Percentiles rank a stretch among this genome's conserved stretches.
phyloP scores from a whole-genome alignment of 208 protist species.

The Crithidia acanthocephali region DNA sequence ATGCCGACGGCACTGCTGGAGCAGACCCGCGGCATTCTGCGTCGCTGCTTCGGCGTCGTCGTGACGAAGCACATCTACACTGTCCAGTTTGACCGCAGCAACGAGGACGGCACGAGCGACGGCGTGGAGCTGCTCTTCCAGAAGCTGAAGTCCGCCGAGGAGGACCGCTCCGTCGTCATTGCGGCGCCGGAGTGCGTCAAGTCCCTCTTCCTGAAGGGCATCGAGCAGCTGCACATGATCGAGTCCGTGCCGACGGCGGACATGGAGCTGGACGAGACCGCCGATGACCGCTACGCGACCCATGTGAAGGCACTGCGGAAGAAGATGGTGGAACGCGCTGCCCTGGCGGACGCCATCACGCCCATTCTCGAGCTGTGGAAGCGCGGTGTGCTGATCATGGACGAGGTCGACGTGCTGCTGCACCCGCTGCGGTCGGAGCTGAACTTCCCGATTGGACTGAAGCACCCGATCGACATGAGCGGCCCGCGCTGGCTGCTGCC shows the following conservation, averaged over 20 bases:
- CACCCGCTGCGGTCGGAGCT: conserved; percentile 96
- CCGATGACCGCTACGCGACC: conserved; percentile 43
- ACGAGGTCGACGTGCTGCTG: conserved; percentile 95
- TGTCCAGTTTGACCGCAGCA: conserved; percentile 79
- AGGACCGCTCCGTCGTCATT: conserved; percentile 79
- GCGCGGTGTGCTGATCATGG: conserved; percentile 92
- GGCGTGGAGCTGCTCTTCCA: conserved; percentile 53
- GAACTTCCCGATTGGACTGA: conserved; percentile 96
- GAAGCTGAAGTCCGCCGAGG: conserved; percentile 75
- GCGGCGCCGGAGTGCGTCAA: conserved; percentile 93
- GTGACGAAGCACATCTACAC: conserved; percentile 93
- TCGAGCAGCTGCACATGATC: conserved; percentile 92
- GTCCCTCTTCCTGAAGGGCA: conserved; percentile 92
- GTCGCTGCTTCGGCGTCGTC: conserved; percentile 91
- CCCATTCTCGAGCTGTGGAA: conserved; percentile 89
- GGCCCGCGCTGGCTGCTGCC: conserved; percentile 92
- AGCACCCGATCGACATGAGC: conserved; percentile 91
- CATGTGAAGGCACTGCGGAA: conserved; percentile 46
- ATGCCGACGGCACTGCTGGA: conserved; percentile 94
- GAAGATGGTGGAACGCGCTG: conserved; percentile 50
- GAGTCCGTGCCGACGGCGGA: conserved; percentile 55
- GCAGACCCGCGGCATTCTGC: conserved; percentile 90
- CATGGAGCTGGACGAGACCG: conserved; percentile 39
- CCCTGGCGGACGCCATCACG: conserved; percentile 71
- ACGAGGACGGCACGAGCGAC: conserved; percentile 51